Base-by-base conservation (phyloP, 495 filamentous ascomycete species). In the Lasiosphaeriaceae sp. region DNA sequence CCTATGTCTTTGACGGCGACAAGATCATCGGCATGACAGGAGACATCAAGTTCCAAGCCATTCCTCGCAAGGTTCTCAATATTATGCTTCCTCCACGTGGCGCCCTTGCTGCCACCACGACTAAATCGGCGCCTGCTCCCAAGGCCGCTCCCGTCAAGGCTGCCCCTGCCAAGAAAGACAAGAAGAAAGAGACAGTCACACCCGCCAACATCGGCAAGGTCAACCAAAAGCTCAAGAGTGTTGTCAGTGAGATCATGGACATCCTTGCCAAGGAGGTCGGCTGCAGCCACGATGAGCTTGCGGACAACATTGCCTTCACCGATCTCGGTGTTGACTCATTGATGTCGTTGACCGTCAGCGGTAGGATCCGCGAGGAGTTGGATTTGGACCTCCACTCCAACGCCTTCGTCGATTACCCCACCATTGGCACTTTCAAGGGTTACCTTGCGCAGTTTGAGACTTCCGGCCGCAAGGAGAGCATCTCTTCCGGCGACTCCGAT, bases 261-360 rank as follows among this genome's bases (percentile, higher is more conserved):
- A 83, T 90, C 29, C 72, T 90, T 37, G 84, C 86, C 22, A 79
- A 80, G 56, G 87, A 90, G 64, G 78, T 86, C 45, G 86, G 86
- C 47, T 76, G 88, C 51, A 78, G 77, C 31, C 69, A 81, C 17
- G 76, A 80, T 26, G 87, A 90, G 58, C 74, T 90, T 12, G 73
- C 68, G 0, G 78, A 83, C 47, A 75, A 75, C 59, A 79, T 78
- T 23, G 73, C 72, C 52, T 81, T 85, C 55, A 64, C 75, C 19
- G 80, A 84, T 55, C 68, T 84, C 9, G 83, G 83, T 29, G 77
- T 85, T n/a, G 83, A 86, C 61, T 84, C 81, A 0, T 71, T 86
- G 39, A 77, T 86, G 73, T 74, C 77, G 20, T 67, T 86, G 35
- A 79, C 73, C 2, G 78, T 86, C 44, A 70, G 68, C 49, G 77